A percentile compares a stretch with the other conserved stretches of the same genome.
Evolutionary conservation across 1,284 basidiomycete species (phyloP).

Genomic region (Cystobasidium sp.): DNA sequence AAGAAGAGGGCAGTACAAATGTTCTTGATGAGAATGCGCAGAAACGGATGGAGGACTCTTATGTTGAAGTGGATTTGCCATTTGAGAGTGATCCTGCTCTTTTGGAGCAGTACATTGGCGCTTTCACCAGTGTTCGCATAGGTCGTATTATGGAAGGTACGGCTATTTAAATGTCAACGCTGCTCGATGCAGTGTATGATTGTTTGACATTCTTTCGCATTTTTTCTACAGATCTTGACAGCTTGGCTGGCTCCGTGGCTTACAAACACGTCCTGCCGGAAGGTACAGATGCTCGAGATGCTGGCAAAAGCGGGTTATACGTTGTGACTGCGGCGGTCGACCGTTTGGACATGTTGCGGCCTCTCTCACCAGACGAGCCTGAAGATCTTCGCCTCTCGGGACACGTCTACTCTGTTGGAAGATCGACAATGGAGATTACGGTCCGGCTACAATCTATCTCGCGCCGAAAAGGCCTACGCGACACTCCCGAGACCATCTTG

Average conservation of each 20-base stretch:
- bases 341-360: slow-evolving; percentile 53
- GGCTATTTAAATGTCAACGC: not conserved
- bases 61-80: slow-evolving; percentile 55
- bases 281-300: slow-evolving; percentile 48
- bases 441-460: slow-evolving; percentile 56
- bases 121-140: slow-evolving; percentile 54
- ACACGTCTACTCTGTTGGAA: slow-evolving; percentile 51
- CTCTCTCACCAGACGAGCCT: slow-evolving; percentile 48
- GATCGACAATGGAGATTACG: slow-evolving; percentile 57
- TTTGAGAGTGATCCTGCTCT: slow-evolving; percentile 54
- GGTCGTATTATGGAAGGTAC: slow-evolving; percentile 57
- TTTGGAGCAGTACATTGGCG: slow-evolving; percentile 57
- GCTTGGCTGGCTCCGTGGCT: slow-evolving; percentile 55
- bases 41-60: slow-evolving; percentile 55
- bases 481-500: slow-evolving; percentile 52
- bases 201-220: not conserved
- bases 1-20: not conserved
- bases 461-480: slow-evolving; percentile 42
- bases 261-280: slow-evolving; percentile 57
- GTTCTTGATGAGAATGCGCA: slow-evolving; percentile 18
- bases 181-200: not conserved
- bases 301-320: slow-evolving; percentile 54
- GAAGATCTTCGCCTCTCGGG: slow-evolving; percentile 51
- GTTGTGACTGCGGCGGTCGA: slow-evolving; percentile 59
- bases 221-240: slow-evolving; percentile 52